These are phyloP conservation scores for Aulographum hederae DNA, from an alignment of 2,329 filamentous ascomycete genomes.

Conservation along the genomic window DNA sequence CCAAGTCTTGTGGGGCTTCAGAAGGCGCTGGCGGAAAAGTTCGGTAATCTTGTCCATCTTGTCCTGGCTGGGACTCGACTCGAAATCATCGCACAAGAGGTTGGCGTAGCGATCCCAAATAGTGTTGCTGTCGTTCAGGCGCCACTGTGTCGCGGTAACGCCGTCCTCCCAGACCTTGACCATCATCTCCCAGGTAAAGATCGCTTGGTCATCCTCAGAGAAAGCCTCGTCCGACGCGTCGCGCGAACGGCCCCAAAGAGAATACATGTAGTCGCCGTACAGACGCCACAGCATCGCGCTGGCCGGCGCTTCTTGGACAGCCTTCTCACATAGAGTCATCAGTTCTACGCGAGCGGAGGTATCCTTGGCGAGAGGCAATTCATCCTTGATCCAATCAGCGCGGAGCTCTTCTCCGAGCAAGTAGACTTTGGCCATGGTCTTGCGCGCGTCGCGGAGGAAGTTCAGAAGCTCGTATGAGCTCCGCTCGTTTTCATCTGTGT, in stretches of 20 bases:
- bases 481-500: no score
- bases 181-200: slow-evolving; percentile 51
- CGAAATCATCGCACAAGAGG: slow-evolving; percentile 50
- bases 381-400: slow-evolving; percentile 60
- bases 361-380: slow-evolving; percentile 39
- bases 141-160: slow-evolving; percentile 53
- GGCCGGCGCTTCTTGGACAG: slow-evolving; percentile 51
- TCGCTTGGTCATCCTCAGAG: slow-evolving; percentile 48
- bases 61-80: slow-evolving; percentile 33
- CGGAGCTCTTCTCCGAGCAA: slow-evolving; percentile 62
- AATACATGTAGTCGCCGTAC: slow-evolving; percentile 64
- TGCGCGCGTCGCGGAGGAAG: slow-evolving; percentile 30
- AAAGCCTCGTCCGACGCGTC: slow-evolving; percentile 31
- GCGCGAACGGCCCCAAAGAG: slow-evolving; percentile 47
- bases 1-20: slow-evolving; percentile 55
- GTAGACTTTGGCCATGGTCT: slow-evolving; percentile 42
- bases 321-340: slow-evolving; percentile 54
- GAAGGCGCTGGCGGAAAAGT: slow-evolving; percentile 52
- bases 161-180: slow-evolving; percentile 54
- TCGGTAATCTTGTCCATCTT: slow-evolving; percentile 46
- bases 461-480: slow-evolving; percentile 24
- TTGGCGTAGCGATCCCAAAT: slow-evolving; percentile 68
- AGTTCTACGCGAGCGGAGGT: slow-evolving; percentile 50
- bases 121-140: slow-evolving; percentile 56
- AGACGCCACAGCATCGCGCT: slow-evolving; percentile 59